phyloP scores from a whole-genome alignment of 352 stramenopile genomes.

The Pelagophyceae sp. region DNA sequence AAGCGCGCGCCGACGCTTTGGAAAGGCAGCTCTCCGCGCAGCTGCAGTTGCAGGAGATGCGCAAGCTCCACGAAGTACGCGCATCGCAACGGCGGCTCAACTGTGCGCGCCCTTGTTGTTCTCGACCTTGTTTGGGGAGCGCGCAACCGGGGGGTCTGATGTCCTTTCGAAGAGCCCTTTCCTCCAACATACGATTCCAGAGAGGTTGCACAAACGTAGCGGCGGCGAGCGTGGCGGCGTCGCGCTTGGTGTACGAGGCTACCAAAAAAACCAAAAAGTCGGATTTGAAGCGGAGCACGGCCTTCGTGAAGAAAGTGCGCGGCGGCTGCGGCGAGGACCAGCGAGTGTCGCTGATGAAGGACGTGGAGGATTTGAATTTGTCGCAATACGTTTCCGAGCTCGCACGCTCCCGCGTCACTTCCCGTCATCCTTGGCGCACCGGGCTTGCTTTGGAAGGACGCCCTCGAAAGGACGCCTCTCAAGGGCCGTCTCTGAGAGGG shows the following conservation, averaged over 20 bases:
- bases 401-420: too few species aligned
- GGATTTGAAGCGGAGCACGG: slow-evolving; percentile 94
- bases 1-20: neutral
- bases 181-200: too few species aligned
- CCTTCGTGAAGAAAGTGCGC: slow-evolving; percentile 93
- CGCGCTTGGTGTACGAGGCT: slow-evolving; percentile 64
- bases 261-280: slow-evolving; percentile 85
- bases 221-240: slow-evolving; percentile 36
- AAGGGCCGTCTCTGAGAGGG: too few species aligned
- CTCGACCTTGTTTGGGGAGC: too few species aligned
- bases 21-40: neutral
- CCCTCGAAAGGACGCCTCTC: too few species aligned
- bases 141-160: too few species aligned
- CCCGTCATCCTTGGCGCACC: too few species aligned
- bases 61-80: neutral
- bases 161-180: too few species aligned
- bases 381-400: slow-evolving; percentile 78
- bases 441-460: too few species aligned
- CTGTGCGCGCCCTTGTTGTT: too few species aligned
- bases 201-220: too few species aligned
- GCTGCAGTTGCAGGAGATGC: neutral
- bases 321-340: slow-evolving; percentile 45
- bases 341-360: slow-evolving; percentile 36
- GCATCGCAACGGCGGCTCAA: neutral
- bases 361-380: slow-evolving; percentile 70